A percentile compares a stretch with the other conserved stretches of the same genome.
phyloP scores from a whole-genome alignment of 164 flowering plant genomes.

The Umbellularia californica region DNA sequence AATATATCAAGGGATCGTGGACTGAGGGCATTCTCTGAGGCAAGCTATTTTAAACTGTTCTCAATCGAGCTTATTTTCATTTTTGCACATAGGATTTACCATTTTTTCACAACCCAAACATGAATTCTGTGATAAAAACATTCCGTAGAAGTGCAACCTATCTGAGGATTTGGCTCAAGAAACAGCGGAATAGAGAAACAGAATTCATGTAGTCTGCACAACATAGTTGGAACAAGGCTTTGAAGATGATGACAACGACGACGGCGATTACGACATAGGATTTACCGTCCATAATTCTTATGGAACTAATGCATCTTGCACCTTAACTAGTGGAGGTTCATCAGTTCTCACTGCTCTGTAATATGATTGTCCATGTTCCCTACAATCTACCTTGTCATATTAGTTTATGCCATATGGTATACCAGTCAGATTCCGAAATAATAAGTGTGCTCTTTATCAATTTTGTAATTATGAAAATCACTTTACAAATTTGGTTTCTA shows the following conservation, averaged over 20 bases:
- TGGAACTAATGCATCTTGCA: neutral
- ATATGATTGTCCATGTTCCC: neutral
- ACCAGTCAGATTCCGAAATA: neutral
- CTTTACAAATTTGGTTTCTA: neutral
- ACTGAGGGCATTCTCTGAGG: conserved; percentile 96
- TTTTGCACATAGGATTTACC: neutral
- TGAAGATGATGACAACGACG: too few relatives aligned
- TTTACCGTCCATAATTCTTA: neutral
- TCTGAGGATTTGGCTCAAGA: too few relatives aligned
- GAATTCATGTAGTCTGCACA: too few relatives aligned
- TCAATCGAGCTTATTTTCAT: conserved; percentile 54
- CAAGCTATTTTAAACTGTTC: conserved; percentile 72
- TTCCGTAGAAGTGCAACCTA: too few relatives aligned
- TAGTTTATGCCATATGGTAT: neutral
- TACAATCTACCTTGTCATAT: neutral
- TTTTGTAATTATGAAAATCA: neutral
- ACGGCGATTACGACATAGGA: too few relatives aligned
- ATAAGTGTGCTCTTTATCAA: neutral
- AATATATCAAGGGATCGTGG: conserved; percentile 96
- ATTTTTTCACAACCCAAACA: neutral
- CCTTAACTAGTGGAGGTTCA: neutral
- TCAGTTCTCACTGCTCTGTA: neutral
- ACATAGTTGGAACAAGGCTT: too few relatives aligned
- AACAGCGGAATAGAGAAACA: too few relatives aligned
- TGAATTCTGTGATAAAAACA: neutral